These are phyloP conservation scores for Ogataea henricii DNA, from an alignment of 805 yeast genomes.

Conservation along the genomic window DNA sequence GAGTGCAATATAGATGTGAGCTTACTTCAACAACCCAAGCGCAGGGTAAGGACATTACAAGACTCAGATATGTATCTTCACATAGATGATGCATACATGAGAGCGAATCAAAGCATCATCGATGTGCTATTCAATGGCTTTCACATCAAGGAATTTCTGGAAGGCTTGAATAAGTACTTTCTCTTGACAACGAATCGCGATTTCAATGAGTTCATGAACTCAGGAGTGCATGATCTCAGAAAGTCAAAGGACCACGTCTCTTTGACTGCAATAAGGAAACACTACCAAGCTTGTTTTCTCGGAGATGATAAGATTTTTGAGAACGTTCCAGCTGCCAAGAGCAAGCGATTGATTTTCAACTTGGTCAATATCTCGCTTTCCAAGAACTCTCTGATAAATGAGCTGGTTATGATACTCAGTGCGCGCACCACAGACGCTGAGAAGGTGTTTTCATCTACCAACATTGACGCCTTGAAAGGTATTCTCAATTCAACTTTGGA, in stretches of 20 bases:
- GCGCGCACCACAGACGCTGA: constrained; percentile 58
- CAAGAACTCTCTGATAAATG: constrained; percentile 25
- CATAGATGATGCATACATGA: constrained; percentile 59
- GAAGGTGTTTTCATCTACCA: constrained; percentile 46
- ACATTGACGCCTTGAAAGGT: constrained; percentile 45
- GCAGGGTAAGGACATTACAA: constrained; percentile 28
- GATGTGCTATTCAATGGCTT: constrained; percentile 63
- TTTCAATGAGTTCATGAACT: constrained; percentile 54
- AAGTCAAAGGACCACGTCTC: constrained; percentile 34
- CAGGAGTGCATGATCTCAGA: constrained; percentile 53
- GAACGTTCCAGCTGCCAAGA: constrained; percentile 18
- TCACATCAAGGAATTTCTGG: constrained; percentile 48
- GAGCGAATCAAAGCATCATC: constrained; percentile 66
- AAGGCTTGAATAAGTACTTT: constrained; percentile 56
- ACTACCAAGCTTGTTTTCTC: constrained; percentile 24
- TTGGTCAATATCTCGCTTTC: constrained; percentile 21
- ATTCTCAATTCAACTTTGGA: constrained; percentile 46
- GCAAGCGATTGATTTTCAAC: constrained; percentile 28
- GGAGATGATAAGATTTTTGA: constrained; percentile 14
- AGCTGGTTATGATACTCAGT: constrained; percentile 51
- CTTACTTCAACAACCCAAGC: neutral
- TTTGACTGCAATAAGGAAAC: constrained; percentile 36
- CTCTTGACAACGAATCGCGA: constrained; percentile 53
- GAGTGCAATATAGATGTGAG: constrained; percentile 52
- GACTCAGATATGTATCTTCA: constrained; percentile 47